Evolutionary conservation across 257 asterid species (phyloP), one percentile per base, ranked within the genome.

Genomic region (Solanum chilense): DNA sequence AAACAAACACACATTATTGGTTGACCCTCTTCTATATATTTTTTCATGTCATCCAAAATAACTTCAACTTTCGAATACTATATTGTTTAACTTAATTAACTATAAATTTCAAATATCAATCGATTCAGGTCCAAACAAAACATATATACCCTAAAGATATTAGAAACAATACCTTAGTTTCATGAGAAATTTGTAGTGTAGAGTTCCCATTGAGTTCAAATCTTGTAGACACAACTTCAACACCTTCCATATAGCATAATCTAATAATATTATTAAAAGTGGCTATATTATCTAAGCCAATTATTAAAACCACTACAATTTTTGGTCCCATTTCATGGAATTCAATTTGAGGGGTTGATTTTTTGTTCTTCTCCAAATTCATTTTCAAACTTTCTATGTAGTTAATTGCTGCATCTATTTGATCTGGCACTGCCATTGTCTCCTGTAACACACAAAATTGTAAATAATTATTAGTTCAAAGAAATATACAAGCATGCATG

Each of bases 301-400:
- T 90, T 3, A 92, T 85, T 42, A 89, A 37, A 52, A 92, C 45
- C 27, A 89, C 90, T 41, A 89, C 87, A 81, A 89, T 75, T 23
- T 86, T 49, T 29, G 90, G 91, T 4, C 92, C 93, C 92, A 93
- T 88, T 14, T 93, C 89, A 10, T 91, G 94, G 86, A 93, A 82
- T 88, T 93, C 90, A 49, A 92, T 35, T 37, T 60, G 39, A n/a
- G 92, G 86, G 21, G 41, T 2, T 82, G 82, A 47, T 15, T 18
- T 81, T 0, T 47, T 90, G 62, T 64, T 49, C 20, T 13, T 49
- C 86, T 93, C 92, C 69, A 92, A 6, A 88, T 86, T 91, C 52
- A 2, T 81, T 49, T 82, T 86, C 89, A 85, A 58, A 60, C 29
- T 83, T 62, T 89, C 87, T 37, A 91, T 90, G 89, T 93, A 82